Evolutionary conservation across 2,329 filamentous ascomycete genomes (phyloP).

Genomic region (Penicillium sp.): DNA sequence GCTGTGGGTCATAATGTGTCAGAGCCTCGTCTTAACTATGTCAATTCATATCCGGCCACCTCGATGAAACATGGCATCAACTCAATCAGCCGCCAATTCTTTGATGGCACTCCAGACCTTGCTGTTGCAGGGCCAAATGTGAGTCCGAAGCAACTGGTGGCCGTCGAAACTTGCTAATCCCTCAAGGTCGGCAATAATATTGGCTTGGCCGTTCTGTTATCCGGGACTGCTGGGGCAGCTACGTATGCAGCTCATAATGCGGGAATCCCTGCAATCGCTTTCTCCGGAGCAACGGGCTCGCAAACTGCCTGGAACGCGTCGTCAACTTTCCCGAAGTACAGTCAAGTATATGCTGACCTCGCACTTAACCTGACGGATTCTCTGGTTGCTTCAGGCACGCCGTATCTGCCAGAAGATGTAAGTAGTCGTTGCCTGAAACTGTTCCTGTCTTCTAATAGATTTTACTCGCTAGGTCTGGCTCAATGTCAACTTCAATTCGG

Average conservation of each 20-base stretch:
- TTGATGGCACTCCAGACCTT: slow-evolving; percentile 55
- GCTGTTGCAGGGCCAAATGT: slow-evolving; percentile 64
- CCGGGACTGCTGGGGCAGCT: slow-evolving; percentile 64
- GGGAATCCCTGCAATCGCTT: slow-evolving; percentile 63
- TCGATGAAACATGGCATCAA: slow-evolving; percentile 60
- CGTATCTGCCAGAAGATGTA: slow-evolving; percentile 56
- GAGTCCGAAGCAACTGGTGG: neutral
- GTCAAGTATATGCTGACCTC: slow-evolving; percentile 60
- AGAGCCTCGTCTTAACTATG: slow-evolving; percentile 61
- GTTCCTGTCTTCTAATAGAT: neutral
- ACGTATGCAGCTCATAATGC: slow-evolving; percentile 52
- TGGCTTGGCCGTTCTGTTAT: slow-evolving; percentile 54
- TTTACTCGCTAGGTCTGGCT: slow-evolving; percentile 47
- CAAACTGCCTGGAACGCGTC: slow-evolving; percentile 52
- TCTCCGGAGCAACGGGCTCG: slow-evolving; percentile 54
- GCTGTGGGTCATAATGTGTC: slow-evolving; percentile 55
- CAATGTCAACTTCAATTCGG: slow-evolving; percentile 64
- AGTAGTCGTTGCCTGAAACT: neutral
- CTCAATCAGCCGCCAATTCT: slow-evolving; percentile 52
- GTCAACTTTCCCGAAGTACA: slow-evolving; percentile 43
- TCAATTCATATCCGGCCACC: slow-evolving; percentile 66
- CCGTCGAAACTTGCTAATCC: neutral
- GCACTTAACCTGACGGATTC: slow-evolving; percentile 55
- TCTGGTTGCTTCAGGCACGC: slow-evolving; percentile 54
- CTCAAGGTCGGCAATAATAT: slow-evolving; percentile 49